A percentile compares a stretch with the other conserved stretches of the same genome.
These are phyloP conservation scores for Exophiala sp. DNA, from an alignment of 2,329 filamentous ascomycete genomes.

Conservation along the genomic window DNA sequence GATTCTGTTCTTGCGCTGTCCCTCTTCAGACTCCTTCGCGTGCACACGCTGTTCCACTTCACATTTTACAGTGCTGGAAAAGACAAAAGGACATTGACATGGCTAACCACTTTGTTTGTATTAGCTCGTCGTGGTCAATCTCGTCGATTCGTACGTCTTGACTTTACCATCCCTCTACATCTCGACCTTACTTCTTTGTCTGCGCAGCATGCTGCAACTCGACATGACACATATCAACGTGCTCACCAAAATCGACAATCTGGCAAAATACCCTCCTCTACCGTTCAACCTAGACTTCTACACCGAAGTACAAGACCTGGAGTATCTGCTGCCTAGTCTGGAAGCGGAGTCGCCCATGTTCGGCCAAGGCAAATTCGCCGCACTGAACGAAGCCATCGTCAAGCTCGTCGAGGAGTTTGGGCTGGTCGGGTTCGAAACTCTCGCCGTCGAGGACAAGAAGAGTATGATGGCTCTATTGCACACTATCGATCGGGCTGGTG, in stretches of 20 bases:
- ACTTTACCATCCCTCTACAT: constrained; percentile 92
- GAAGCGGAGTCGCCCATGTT: constrained; percentile 68
- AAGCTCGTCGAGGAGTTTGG: constrained; percentile 84
- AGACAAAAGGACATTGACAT: too few relatives aligned
- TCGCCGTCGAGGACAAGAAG: constrained; percentile 93
- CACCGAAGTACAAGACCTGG: constrained; percentile 91
- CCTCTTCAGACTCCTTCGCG: too few relatives aligned
- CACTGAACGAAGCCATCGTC: constrained; percentile 79
- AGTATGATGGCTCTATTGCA: constrained; percentile 90
- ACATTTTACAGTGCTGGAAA: too few relatives aligned
- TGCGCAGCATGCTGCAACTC: constrained; percentile 97
- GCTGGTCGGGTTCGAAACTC: constrained; percentile 82
- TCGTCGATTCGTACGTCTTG: constrained; percentile 89
- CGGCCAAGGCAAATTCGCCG: constrained; percentile 60
- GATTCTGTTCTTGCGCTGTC: too few relatives aligned
- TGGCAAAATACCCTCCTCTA: constrained; percentile 74
- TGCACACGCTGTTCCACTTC: too few relatives aligned
- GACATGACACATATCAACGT: constrained; percentile 95
- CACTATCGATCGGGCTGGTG: constrained; percentile 84
- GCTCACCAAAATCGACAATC: constrained; percentile 94
- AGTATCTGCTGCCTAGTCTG: constrained; percentile 73
- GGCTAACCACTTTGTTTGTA: too few relatives aligned
- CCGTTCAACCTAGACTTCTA: constrained; percentile 97
- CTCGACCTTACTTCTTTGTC: constrained; percentile 83
- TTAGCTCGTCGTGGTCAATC: constrained; percentile 85